Percentiles rank a stretch among this genome's conserved stretches.
phyloP scores from a whole-genome alignment of 2,329 filamentous ascomycete species.

The Fusarium algeriense region DNA sequence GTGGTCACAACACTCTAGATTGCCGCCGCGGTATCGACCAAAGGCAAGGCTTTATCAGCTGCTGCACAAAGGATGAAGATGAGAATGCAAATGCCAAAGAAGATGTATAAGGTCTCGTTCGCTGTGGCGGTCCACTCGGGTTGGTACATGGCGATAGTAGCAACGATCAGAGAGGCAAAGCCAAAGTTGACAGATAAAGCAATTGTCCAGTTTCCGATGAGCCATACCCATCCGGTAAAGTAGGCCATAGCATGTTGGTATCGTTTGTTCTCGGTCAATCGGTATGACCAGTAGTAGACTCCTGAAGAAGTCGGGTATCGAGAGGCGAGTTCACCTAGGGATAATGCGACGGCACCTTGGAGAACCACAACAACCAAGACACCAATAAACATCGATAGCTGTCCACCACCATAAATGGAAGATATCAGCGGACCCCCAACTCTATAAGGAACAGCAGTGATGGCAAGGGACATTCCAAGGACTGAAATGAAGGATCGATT shows the following conservation, averaged over 20 bases:
- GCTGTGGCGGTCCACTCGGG: neutral
- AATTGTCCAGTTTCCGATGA: constrained; percentile 3
- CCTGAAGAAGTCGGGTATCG: constrained; percentile 1
- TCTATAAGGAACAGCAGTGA: neutral
- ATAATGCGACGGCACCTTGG: neutral
- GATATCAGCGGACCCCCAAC: neutral
- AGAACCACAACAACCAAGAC: neutral
- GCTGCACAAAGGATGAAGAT: neutral
- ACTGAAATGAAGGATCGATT: constrained; percentile 1
- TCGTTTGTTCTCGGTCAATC: constrained; percentile 3
- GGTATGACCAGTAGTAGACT: constrained; percentile 4
- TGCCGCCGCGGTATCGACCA: constrained; percentile 1
- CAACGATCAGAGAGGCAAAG: neutral
- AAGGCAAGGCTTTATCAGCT: neutral
- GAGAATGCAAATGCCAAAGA: neutral
- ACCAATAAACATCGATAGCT: neutral
- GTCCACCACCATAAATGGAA: neutral
- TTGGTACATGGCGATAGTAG: neutral
- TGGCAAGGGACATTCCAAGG: constrained; percentile 5
- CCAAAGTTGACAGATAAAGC: neutral
- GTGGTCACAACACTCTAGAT: constrained; percentile 4
- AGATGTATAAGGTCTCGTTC: constrained; percentile 1
- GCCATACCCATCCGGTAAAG: constrained; percentile 1
- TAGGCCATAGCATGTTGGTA: neutral
- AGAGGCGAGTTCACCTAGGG: neutral